Base-by-base conservation (phyloP, 768 basidiomycete species). In the Chiua virens region DNA sequence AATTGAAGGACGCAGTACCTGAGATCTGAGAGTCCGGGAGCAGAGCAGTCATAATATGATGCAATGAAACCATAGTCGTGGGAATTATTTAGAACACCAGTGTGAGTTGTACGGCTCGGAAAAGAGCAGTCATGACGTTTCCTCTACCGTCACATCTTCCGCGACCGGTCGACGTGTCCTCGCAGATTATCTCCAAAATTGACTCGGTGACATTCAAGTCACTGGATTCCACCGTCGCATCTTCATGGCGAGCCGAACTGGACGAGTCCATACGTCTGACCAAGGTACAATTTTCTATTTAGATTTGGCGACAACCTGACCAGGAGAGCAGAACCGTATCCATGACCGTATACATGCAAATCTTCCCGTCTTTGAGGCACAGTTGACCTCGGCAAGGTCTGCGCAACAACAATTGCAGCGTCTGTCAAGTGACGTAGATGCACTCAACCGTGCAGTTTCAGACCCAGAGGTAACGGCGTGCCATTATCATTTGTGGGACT, bases 241-340 rank as follows among this genome's bases (percentile, higher is more conserved):
- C 79, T 27, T 83, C 82, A 50, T 92, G 89, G 88, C 71, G 89
- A 35, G 64, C 71, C 1, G 86, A 89, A 63, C 75, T 96, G 25
- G 83, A 94, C 57, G 76, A 79, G 41, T 82, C 85, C 13, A 88
- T 94, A 53, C 70, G 71, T 21, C 71, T 74, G 32, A 90, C 87
- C 11, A 89, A 90, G 76, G 92, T 91, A 61, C 44, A 46, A 30
- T 44, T 41, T 37, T 45, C 30, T 46, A 2, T 47, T 25, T 52
- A 39, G 37, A 18, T 27, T 27, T 3, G 7, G 38, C 22, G 45
- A 22, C 37, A 22, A n/a, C 54, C 23, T 44, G 25, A 60, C 60
- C 42, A 41, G 18, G 38, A 49, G 55, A 59, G 35, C 68, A 92
- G 83, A 72, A 75, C 60, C 79, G 75, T 60, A 83, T 96, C 57